These are phyloP conservation scores for Simmondsia chinensis DNA, from an alignment of 148 eudicot species.

Conservation along the genomic window DNA sequence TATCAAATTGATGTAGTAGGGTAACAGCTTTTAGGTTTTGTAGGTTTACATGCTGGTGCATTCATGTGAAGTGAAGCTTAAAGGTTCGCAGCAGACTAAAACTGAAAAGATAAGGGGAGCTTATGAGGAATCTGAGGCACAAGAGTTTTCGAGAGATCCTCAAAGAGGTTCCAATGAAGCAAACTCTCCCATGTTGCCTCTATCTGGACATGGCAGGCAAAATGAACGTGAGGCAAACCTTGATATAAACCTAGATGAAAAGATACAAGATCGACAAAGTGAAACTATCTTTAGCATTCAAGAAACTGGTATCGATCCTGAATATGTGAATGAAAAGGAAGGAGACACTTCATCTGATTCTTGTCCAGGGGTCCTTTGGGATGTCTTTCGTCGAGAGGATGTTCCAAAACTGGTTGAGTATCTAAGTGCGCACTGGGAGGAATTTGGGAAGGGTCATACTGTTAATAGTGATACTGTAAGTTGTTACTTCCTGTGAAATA, in stretches of 20 bases:
- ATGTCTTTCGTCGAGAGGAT: slow-evolving; percentile 82
- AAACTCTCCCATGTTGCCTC: slow-evolving; percentile 14
- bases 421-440: slow-evolving; percentile 38
- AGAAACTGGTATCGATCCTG: slow-evolving; percentile 20
- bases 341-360: slow-evolving; percentile 13
- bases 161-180: slow-evolving; percentile 24
- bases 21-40: no score
- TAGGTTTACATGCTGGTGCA: slow-evolving; percentile 92
- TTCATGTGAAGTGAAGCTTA: slow-evolving; percentile 37
- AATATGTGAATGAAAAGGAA: slow-evolving; percentile 20
- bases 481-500: slow-evolving; percentile 8
- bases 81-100: slow-evolving; percentile 31
- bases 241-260: slow-evolving; percentile 27
- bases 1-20: no score
- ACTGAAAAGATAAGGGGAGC: slow-evolving; percentile 24
- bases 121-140: slow-evolving; percentile 26
- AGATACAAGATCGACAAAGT: slow-evolving; percentile 22
- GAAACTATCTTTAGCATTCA: slow-evolving; percentile 12
- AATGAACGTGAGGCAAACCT: slow-evolving; percentile 26
- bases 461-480: slow-evolving; percentile 32
- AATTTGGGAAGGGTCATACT: slow-evolving; percentile 31
- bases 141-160: slow-evolving; percentile 19
- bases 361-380: slow-evolving; percentile 73
- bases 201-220: slow-evolving; percentile 20
- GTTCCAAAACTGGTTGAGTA: slow-evolving; percentile 63